Evolutionary conservation across 495 filamentous ascomycete genomes (phyloP).

Genomic region (Penicillium soppii): DNA sequence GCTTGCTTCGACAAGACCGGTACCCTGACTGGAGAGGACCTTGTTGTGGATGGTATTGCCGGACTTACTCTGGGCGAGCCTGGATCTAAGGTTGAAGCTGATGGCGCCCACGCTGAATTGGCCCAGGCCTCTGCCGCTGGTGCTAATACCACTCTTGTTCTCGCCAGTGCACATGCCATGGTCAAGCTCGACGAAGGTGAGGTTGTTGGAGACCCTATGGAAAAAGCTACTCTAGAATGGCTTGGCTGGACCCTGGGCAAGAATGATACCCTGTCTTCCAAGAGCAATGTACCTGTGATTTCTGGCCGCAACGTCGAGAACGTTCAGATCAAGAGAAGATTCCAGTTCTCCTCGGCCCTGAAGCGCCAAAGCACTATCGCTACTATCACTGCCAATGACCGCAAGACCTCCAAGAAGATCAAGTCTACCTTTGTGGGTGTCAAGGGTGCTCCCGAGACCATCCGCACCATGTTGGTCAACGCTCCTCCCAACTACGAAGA

Average conservation of each 20-base stretch:
- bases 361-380: slow-evolving; percentile 96
- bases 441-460: slow-evolving; percentile 96
- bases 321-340: slow-evolving; percentile 92
- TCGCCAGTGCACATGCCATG: slow-evolving; percentile 92
- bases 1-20: slow-evolving; percentile 99
- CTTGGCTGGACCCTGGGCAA: slow-evolving; percentile 89
- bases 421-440: slow-evolving; percentile 88
- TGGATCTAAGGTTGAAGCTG: slow-evolving; percentile 66
- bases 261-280: slow-evolving; percentile 71
- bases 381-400: slow-evolving; percentile 66
- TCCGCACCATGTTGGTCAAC: slow-evolving; percentile 83
- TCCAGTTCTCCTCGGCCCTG: slow-evolving; percentile 96
- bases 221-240: slow-evolving; percentile 87
- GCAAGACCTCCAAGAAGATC: slow-evolving; percentile 66
- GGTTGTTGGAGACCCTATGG: slow-evolving; percentile 97
- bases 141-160: slow-evolving; percentile 83
- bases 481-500: slow-evolving; percentile 91
- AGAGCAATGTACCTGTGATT: slow-evolving; percentile 46
- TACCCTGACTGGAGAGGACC: slow-evolving; percentile 92
- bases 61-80: slow-evolving; percentile 72
- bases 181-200: slow-evolving; percentile 97
- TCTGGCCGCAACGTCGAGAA: slow-evolving; percentile 49
- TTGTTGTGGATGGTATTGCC: slow-evolving; percentile 96
- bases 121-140: slow-evolving; percentile 62
- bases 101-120: slow-evolving; percentile 76